A percentile compares a stretch with the other conserved stretches of the same genome.
Conservation (phyloP, 352 stramenopile genomes). For the Blastocystis sp. region DNA sequence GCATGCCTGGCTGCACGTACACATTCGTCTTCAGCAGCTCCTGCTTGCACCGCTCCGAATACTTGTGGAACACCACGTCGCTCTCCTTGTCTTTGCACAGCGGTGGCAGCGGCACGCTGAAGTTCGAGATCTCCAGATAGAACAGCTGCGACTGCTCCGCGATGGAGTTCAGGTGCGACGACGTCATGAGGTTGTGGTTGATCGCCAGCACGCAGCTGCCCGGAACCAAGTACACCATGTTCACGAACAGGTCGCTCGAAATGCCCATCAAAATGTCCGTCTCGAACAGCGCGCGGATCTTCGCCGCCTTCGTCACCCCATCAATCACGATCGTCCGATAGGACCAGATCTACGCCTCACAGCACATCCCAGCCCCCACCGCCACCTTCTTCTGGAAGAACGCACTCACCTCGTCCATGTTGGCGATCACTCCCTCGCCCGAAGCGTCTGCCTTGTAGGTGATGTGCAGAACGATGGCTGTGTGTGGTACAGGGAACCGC, state of each 20-base stretch:
- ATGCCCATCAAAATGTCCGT: slow-evolving; percentile 56
- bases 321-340: slow-evolving; percentile 35
- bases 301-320: slow-evolving; percentile 10
- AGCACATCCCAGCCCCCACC: not conserved
- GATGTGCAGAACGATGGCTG: slow-evolving; percentile 28
- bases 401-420: slow-evolving; percentile 26
- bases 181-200: slow-evolving; percentile 2
- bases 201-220: slow-evolving; percentile 34
- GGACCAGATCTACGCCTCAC: slow-evolving; percentile 33
- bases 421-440: not conserved
- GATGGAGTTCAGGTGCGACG: slow-evolving; percentile 44
- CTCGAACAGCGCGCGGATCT: slow-evolving; percentile 23
- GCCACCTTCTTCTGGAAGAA: slow-evolving; percentile 60
- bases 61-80: slow-evolving; percentile 31
- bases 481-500: not conserved
- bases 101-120: slow-evolving; percentile 23
- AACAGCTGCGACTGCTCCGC: slow-evolving; percentile 35
- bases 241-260: slow-evolving; percentile 11
- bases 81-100: slow-evolving; percentile 8
- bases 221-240: slow-evolving; percentile 46
- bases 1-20: slow-evolving; percentile 51
- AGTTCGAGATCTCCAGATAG: slow-evolving; percentile 49
- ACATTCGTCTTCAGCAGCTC: slow-evolving; percentile 16
- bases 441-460: not conserved
- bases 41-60: slow-evolving; percentile 24